A percentile compares a stretch with the other conserved stretches of the same genome.
Conservation (phyloP, 176 grass and related monocot genomes). For the Cocos nucifera region DNA sequence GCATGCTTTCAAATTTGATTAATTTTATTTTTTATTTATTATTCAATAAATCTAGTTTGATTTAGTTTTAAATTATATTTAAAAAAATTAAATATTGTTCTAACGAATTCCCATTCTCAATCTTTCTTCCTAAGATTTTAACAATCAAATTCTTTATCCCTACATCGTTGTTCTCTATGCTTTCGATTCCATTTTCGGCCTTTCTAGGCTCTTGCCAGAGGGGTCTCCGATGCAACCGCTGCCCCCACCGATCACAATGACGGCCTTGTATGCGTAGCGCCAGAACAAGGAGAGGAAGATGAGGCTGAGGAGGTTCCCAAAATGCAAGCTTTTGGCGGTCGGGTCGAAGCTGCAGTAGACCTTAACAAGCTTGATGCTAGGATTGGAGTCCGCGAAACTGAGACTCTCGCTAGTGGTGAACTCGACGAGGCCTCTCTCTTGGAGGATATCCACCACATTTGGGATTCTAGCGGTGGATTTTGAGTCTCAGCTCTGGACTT, state of each 20-base stretch:
- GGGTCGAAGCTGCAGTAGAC: constrained; percentile 89
- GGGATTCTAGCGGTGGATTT: constrained; percentile 1
- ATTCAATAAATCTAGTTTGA: no score
- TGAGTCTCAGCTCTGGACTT: not conserved
- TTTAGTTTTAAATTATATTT: no score
- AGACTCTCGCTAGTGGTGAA: constrained; percentile 67
- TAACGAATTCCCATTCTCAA: not conserved
- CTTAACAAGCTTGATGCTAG: constrained; percentile 32
- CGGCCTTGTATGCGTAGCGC: constrained; percentile 61
- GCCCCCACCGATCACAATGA: constrained; percentile 66
- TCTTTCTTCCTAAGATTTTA: constrained; percentile 27
- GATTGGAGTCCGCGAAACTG: constrained; percentile 13
- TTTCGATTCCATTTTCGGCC: constrained; percentile 57
- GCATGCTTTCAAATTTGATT: no score
- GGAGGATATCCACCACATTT: constrained; percentile 70
- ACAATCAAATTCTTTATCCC: constrained; percentile 46
- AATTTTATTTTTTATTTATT: no score
- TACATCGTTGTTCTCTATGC: constrained; percentile 40
- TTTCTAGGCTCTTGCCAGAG: constrained; percentile 68
- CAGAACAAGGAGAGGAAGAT: constrained; percentile 85
- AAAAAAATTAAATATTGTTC: no score
- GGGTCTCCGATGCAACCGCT: constrained; percentile 75
- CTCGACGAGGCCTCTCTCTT: constrained; percentile 66
- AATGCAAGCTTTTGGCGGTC: constrained; percentile 77
- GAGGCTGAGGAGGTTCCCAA: constrained; percentile 80